Evolutionary conservation across 2,329 filamentous ascomycete species (phyloP), one percentile per base, ranked within the genome.

Genomic region (Penicillium sp.): DNA sequence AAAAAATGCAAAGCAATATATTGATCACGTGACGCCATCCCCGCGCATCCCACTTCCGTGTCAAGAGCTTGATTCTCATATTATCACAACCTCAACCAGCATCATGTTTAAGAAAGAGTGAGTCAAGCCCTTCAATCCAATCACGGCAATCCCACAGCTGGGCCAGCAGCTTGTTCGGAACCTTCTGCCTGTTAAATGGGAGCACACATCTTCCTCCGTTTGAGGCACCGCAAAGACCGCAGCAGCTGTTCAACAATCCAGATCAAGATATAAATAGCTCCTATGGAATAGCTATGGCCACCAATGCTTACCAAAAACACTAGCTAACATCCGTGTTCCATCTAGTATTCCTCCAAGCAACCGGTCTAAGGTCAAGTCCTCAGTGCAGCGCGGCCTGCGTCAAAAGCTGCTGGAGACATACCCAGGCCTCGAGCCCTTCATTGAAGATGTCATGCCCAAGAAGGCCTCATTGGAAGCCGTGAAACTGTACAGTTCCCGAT

Each of bases 361-460:
- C 56, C 96, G 94, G 80, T 91, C 92, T 68, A 97, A 97, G 82
- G 91, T 97, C 77, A 99, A 97, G 80, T 97, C 93, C 64, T 96
- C 92, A 25, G 91, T 91, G 56, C 93, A 97, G 81, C 90, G 94
- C 71, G 85, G 82, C 63, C 88, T 99, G 69, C 90, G 94, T 67
- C 83, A 88, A 70, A 90, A 90, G 71, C 85, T 97, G 65, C 81
- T 94, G 63, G 83, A 91, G 58, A 89, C 89, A 53, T 97, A 95
- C 78, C 94, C 94, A 3, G 85, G 90, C 51, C 88, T 97, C 51
- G 86, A 87, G 66, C 90, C 91, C 0, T 85, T 91, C 78, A 95
- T 97, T 77, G 94, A 99, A 76, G 91, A 95, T 75, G 87, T 97
- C 69, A 83, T 99, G 65, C 94, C 94, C 50, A 97, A 97, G 79